A percentile compares a stretch with the other conserved stretches of the same genome.
Conservation (phyloP, 441 rosid species). For the Breynia disticha region DNA sequence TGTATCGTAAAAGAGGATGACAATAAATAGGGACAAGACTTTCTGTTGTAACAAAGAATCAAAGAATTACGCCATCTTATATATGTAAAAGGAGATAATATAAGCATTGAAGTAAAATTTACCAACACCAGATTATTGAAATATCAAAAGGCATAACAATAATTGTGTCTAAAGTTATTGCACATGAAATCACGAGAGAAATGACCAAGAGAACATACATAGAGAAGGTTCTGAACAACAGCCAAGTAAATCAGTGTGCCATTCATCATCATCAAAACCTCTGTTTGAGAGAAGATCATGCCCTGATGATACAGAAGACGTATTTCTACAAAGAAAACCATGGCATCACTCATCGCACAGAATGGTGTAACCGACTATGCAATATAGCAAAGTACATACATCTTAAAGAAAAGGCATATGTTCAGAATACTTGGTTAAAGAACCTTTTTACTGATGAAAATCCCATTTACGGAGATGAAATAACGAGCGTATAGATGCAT, state of each 20-base stretch:
- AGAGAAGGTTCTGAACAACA: slow-evolving; percentile 79
- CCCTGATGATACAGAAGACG: slow-evolving; percentile 62
- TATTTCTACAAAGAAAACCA: slow-evolving; percentile 40
- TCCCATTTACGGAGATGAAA: too few species aligned
- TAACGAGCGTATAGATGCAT: too few species aligned
- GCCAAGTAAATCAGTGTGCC: slow-evolving; percentile 80
- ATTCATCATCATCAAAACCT: slow-evolving; percentile 54
- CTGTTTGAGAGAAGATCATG: slow-evolving; percentile 52
- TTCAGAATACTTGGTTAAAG: neutral
- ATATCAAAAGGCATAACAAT: neutral
- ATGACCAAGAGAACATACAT: slow-evolving; percentile 35
- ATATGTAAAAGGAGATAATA: neutral
- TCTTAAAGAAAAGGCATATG: neutral
- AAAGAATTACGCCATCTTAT: neutral
- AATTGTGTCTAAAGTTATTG: too few species aligned
- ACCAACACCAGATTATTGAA: neutral
- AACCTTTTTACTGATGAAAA: neutral
- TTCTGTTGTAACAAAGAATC: neutral
- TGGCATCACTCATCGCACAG: slow-evolving; percentile 5
- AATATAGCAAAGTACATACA: neutral
- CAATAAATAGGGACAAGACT: neutral
- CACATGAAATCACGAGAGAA: neutral
- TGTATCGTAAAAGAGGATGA: neutral
- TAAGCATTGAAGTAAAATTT: neutral
- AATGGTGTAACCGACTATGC: neutral